Base-by-base conservation (phyloP, 371 early-diverging fungal genomes). In the Entomophthora muscae region DNA sequence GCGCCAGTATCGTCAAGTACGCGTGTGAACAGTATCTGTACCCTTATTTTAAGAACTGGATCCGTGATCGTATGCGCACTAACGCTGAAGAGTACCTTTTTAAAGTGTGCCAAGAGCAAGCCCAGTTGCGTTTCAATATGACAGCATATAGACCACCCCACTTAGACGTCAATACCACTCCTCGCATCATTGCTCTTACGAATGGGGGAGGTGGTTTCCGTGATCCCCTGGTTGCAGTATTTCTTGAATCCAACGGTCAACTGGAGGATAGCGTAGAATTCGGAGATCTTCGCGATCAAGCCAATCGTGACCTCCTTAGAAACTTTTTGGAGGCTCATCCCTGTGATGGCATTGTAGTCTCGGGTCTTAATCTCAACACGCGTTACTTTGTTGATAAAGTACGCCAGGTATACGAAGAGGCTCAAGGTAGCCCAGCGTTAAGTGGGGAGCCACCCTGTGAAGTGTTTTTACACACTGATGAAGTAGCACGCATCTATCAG, bases 401-500 rank as follows among this genome's bases (percentile, higher is more conserved):
- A 53, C 75, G 80, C 55, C 72, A 69, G 17, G 69, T 84, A 42
- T 72, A 82, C 23, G 70, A 73, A 13, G 84, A 83, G 79, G 81
- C 59, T 24, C 24, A 63, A 27, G 3, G 52, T 27, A 42, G 42
- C 10, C 42, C 42, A 5, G 42, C 27, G 13, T 27, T 32, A 0
- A 64, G 66, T 17, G 66, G 67, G 32, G 57, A 65, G 64, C 73
- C 1, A 21, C 73, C 1, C 76, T 90, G 30, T 67, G 78, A 7
- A 74, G 88, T 54, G 85, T 87, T 12, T 17, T 22, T 51, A 27
- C 62, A 62, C 27, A 83, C 86, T 52, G 98, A 98, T 73, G 92
- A 93, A 63, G 83, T 83, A 0, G 92, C 97, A 0, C 81, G 91
- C 17, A 66, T 95, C 10, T 91, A 81, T 70, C 88, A 86, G 71